Evolutionary conservation across 2,329 filamentous ascomycete species (phyloP).

Genomic region (Arachnopeziza araneosa): DNA sequence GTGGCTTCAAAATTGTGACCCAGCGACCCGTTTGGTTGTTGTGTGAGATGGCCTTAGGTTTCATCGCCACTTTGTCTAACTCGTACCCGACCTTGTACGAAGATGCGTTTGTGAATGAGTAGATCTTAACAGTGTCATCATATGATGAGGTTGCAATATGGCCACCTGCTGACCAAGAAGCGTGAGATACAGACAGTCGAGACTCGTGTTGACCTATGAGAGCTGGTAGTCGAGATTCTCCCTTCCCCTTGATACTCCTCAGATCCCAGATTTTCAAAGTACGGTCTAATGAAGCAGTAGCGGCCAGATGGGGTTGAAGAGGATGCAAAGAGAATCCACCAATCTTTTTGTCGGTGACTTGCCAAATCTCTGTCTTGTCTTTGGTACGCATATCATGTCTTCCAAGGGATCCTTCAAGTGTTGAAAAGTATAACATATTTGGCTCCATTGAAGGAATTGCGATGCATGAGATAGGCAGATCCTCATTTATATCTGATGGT

Average conservation of each 20-base stretch:
- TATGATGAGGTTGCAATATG: slow-evolving; percentile 90
- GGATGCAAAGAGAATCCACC: slow-evolving; percentile 88
- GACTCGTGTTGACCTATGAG: slow-evolving; percentile 79
- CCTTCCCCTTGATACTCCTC: slow-evolving; percentile 66
- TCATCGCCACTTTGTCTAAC: slow-evolving; percentile 57
- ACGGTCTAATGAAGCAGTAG: slow-evolving; percentile 84
- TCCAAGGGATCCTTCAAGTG: slow-evolving; percentile 73
- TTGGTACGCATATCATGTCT: slow-evolving; percentile 69
- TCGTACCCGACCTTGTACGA: slow-evolving; percentile 55
- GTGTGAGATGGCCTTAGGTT: slow-evolving; percentile 67
- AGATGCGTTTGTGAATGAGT: slow-evolving; percentile 63
- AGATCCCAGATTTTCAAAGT: slow-evolving; percentile 91
- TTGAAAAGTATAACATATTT: slow-evolving; percentile 79
- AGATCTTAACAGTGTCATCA: slow-evolving; percentile 91
- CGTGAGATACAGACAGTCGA: slow-evolving; percentile 82
- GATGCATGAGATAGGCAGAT: slow-evolving; percentile 76
- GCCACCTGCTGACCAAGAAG: slow-evolving; percentile 79
- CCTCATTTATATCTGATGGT: slow-evolving; percentile 60
- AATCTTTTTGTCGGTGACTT: slow-evolving; percentile 86
- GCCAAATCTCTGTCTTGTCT: slow-evolving; percentile 60
- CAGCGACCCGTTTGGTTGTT: slow-evolving; percentile 96
- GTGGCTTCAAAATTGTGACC: slow-evolving; percentile 77
- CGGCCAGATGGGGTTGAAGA: slow-evolving; percentile 70
- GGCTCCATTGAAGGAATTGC: slow-evolving; percentile 69
- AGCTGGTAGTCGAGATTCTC: slow-evolving; percentile 54